A percentile compares a stretch with the other conserved stretches of the same genome.
Conservation (phyloP, 352 stramenopile genomes). For the Pythium dissimile region DNA sequence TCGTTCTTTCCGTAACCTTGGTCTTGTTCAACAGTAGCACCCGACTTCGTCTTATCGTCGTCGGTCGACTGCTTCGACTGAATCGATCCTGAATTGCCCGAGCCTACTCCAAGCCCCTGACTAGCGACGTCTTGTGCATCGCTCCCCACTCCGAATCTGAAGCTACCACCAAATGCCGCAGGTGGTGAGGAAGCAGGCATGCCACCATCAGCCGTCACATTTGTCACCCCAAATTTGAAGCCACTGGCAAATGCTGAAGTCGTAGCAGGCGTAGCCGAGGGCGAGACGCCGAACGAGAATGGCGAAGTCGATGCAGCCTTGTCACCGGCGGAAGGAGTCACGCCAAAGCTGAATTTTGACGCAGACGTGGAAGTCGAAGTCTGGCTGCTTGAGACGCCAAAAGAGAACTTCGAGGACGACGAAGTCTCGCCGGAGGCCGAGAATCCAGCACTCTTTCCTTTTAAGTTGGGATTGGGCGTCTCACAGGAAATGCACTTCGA, state of each 20-base stretch:
- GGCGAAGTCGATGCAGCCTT: not conserved
- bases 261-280: not conserved
- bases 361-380: not conserved
- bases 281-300: slow-evolving; percentile 15
- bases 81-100: not conserved
- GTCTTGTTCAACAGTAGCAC: not conserved
- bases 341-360: slow-evolving; percentile 16
- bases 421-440: not conserved
- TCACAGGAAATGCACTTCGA: slow-evolving; percentile 30
- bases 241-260: not conserved
- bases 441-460: not conserved
- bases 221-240: not conserved
- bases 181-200: no score
- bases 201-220: not conserved
- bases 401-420: not conserved
- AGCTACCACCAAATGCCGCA: slow-evolving; percentile 1
- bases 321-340: not conserved
- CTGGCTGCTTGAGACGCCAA: slow-evolving; percentile 4
- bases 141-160: slow-evolving; percentile 5
- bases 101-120: no score
- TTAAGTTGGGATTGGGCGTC: slow-evolving; percentile 28
- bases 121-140: no score
- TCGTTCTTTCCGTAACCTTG: slow-evolving; percentile 60
- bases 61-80: not conserved
- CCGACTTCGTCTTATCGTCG: not conserved